These are phyloP conservation scores for Posidonia australis DNA, from an alignment of 106 monocot species.

Conservation along the genomic window DNA sequence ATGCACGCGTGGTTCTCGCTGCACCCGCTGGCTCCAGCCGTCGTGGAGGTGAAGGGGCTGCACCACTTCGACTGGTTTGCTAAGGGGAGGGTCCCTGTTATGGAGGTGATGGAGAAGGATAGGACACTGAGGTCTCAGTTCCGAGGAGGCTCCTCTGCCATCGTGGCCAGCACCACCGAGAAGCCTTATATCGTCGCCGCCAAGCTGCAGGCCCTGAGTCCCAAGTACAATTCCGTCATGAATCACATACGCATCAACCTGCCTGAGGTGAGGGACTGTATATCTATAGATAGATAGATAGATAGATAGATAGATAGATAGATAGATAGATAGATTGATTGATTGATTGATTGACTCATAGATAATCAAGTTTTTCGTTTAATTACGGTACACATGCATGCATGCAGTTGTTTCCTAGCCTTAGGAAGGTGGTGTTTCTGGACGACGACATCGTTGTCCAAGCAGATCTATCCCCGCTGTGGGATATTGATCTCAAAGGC, in stretches of 20 bases:
- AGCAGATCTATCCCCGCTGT: conserved; percentile 34
- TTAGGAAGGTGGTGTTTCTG: conserved; percentile 38
- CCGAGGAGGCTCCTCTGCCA: conserved; percentile 53
- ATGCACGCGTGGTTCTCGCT: conserved; percentile 89
- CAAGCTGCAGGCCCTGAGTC: conserved; percentile 71
- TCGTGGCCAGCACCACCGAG: conserved; percentile 38
- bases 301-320: not conserved
- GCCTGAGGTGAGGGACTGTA: conserved; percentile 46
- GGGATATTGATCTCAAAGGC: conserved; percentile 32
- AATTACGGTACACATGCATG: too few species aligned
- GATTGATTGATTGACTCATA: too few species aligned
- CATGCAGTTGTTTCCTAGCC: conserved; percentile 55
- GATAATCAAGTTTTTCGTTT: too few species aligned
- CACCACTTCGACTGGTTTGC: conserved; percentile 85
- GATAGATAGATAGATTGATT: too few species aligned
- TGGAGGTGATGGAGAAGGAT: conserved; percentile 85
- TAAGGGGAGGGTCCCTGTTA: conserved; percentile 46
- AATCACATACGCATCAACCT: conserved; percentile 80
- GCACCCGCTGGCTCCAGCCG: conserved; percentile 49
- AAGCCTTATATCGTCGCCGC: conserved; percentile 59
- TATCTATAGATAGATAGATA: not conserved
- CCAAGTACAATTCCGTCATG: conserved; percentile 75
- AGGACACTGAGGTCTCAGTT: conserved; percentile 40
- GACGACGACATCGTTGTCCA: conserved; percentile 41
- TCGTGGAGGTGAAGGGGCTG: conserved; percentile 59